phyloP scores from a whole-genome alignment of 2,329 filamentous ascomycete genomes.

The Cladophialophora yegresii region DNA sequence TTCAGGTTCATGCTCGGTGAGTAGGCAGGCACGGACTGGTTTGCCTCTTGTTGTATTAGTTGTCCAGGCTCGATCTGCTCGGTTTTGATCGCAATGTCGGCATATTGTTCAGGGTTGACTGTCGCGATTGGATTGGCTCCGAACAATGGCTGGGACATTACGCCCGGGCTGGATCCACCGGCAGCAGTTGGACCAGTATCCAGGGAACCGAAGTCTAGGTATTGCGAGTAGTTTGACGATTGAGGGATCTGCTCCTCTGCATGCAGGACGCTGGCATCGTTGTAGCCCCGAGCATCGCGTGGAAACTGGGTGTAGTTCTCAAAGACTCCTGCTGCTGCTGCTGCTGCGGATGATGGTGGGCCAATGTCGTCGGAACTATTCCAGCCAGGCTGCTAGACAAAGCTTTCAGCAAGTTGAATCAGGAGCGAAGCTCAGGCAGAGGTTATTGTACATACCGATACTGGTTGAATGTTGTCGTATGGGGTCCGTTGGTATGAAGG shows the following conservation, averaged over 20 bases:
- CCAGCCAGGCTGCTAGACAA: slow-evolving; percentile 24
- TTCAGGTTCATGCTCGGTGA: slow-evolving; percentile 5
- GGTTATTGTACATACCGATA: slow-evolving; percentile 17
- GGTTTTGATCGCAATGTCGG: slow-evolving; percentile 21
- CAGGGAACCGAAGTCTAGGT: slow-evolving; percentile 29
- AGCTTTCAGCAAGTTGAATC: slow-evolving; percentile 12
- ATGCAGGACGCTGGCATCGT: slow-evolving; percentile 15
- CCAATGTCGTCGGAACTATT: slow-evolving; percentile 22
- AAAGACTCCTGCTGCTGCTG: slow-evolving; percentile 9
- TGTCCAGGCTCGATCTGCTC: slow-evolving; percentile 17
- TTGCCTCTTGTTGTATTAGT: neutral
- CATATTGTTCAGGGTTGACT: slow-evolving; percentile 14
- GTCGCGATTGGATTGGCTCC: slow-evolving; percentile 12
- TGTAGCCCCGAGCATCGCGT: slow-evolving; percentile 14
- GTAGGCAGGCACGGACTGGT: neutral
- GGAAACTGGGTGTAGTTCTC: slow-evolving; percentile 18
- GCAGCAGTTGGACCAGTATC: slow-evolving; percentile 22
- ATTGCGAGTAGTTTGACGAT: slow-evolving; percentile 30
- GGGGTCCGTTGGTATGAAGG: slow-evolving; percentile 22
- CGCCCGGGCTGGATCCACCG: slow-evolving; percentile 11
- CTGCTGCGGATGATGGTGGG: slow-evolving; percentile 15
- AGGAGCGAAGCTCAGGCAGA: slow-evolving; percentile 5
- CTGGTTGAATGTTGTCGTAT: slow-evolving; percentile 17
- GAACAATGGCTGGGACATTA: slow-evolving; percentile 15
- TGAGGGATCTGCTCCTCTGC: slow-evolving; percentile 20